Conservation (phyloP, 2,329 filamentous ascomycete genomes). For the Beauveria australis region DNA sequence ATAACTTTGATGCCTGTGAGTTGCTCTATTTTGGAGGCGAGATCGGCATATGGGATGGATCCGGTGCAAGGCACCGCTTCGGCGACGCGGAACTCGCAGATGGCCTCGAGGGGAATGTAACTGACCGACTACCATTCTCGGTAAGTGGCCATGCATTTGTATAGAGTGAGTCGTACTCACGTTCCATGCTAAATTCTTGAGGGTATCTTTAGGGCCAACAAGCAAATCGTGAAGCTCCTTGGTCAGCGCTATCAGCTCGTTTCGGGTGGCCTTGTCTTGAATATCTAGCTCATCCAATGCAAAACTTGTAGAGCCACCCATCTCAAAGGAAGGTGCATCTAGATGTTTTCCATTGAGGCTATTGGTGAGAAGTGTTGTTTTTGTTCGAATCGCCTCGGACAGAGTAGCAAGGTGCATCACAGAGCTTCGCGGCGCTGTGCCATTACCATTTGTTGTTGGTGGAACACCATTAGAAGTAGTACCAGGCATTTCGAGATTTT, state of each 20-base stretch:
- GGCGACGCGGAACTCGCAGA: conserved; percentile 24
- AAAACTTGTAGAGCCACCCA: conserved; percentile 16
- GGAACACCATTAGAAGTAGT: background rate
- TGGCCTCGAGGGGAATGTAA: conserved; percentile 22
- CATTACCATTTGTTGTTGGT: background rate
- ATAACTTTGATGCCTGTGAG: conserved; percentile 30
- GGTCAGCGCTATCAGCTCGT: conserved; percentile 16
- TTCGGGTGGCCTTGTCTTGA: conserved; percentile 1
- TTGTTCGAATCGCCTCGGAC: conserved; percentile 14
- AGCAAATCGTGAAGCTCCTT: conserved; percentile 17
- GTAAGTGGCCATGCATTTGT: background rate
- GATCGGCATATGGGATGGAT: conserved; percentile 21
- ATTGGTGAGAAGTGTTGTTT: conserved; percentile 14
- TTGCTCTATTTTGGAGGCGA: conserved; percentile 21
- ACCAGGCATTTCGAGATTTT: background rate
- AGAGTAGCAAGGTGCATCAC: conserved; percentile 14
- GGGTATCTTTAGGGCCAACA: conserved; percentile 15
- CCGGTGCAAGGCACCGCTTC: conserved; percentile 21
- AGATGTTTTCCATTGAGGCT: conserved; percentile 14
- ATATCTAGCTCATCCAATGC: conserved; percentile 6
- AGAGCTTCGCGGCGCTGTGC: conserved; percentile 2
- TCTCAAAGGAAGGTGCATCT: conserved; percentile 15
- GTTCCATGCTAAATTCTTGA: conserved; percentile 9
- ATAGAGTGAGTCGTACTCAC: background rate
- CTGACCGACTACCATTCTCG: conserved; percentile 16